Base-by-base conservation (phyloP, 768 basidiomycete genomes). In the Xanthoconium stramineum region DNA sequence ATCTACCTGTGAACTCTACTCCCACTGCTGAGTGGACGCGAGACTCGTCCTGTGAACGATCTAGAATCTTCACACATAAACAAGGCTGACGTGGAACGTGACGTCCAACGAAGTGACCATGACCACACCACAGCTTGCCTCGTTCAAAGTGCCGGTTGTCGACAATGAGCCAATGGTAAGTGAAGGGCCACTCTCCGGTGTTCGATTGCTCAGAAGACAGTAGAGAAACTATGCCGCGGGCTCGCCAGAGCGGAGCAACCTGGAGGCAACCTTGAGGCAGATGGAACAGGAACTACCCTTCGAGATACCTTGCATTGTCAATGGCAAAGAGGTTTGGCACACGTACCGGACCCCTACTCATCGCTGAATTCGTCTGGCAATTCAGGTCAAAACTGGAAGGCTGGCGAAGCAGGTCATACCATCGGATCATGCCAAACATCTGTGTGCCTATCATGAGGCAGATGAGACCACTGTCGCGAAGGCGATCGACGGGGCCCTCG, bases 131-230 rank as follows among this genome's bases (percentile, higher is more conserved):
- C 88, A 90, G 65, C 85, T 96, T 46, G 94, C 91, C 19, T 64
- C 83, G 5, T 97, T 95, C 85, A 88, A 86, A 69, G 82, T 93
- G 55, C 96, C 96, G 20, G 77, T 73, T 24, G 78, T 94, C 67
- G 81, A 89, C 53, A 99, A 99, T 85, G 97, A 98, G 75, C 90
- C 92, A 40, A 89, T 98, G 89, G 92, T 92, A 64, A 64, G 78
- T 69, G 44, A 47, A 37, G 7, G 28, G 14, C 37, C 15, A 17
- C 46, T 49, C 28, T 29, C 52, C 33, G 9, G 30, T 35, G 17
- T 32, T 49, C 37, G 12, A 42, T 58, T 12, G 39, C 50, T 52
- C 49, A 56, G 9, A 45, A 38, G 30, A 30, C 45, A 49, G 51
- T 64, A 94, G 92, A 83, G 80, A 72, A 69, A 80, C 40, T 98